Evolutionary conservation across 805 yeast genomes (phyloP).

Genomic region (Yueomyces sinensis): DNA sequence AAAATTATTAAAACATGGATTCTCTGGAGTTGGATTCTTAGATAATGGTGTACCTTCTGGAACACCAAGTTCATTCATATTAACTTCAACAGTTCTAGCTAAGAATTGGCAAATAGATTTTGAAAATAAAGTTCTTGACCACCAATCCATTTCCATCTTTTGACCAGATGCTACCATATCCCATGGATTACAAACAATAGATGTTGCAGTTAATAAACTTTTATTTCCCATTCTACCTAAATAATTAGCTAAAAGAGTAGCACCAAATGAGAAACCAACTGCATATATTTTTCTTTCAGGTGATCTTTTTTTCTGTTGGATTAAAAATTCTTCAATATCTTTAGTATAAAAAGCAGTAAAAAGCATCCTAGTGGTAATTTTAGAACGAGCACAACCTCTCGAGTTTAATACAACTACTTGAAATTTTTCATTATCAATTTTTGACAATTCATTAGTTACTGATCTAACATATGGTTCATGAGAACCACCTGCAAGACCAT

Average conservation of each 20-base stretch:
- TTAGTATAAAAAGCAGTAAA: constrained; percentile 59
- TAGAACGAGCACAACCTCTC: constrained; percentile 69
- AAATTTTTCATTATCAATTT: constrained; percentile 27
- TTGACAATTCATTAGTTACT: constrained; percentile 31
- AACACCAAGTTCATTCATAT: constrained; percentile 21
- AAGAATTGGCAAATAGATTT: constrained; percentile 30
- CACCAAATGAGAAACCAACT: constrained; percentile 65
- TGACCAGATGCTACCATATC: constrained; percentile 45
- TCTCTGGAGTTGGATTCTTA: constrained; percentile 6
- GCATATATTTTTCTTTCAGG: constrained; percentile 54
- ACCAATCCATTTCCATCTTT: constrained; percentile 27
- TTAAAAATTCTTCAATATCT: constrained; percentile 49
- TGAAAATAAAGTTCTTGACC: constrained; percentile 30
- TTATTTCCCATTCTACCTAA: constrained; percentile 52
- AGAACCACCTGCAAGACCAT: constrained; percentile 73
- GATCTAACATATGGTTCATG: constrained; percentile 62
- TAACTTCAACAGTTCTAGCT: constrained; percentile 32
- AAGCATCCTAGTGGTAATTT: constrained; percentile 52
- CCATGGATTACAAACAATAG: constrained; percentile 60
- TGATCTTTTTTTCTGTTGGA: constrained; percentile 34
- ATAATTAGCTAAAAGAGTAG: constrained; percentile 51
- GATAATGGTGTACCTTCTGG: constrained; percentile 8
- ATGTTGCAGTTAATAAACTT: constrained; percentile 42
- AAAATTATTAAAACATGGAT: constrained; percentile 13
- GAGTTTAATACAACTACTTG: constrained; percentile 55